Conservation (phyloP, 2,329 filamentous ascomycete species). For the Zymoseptoria crescenta region DNA sequence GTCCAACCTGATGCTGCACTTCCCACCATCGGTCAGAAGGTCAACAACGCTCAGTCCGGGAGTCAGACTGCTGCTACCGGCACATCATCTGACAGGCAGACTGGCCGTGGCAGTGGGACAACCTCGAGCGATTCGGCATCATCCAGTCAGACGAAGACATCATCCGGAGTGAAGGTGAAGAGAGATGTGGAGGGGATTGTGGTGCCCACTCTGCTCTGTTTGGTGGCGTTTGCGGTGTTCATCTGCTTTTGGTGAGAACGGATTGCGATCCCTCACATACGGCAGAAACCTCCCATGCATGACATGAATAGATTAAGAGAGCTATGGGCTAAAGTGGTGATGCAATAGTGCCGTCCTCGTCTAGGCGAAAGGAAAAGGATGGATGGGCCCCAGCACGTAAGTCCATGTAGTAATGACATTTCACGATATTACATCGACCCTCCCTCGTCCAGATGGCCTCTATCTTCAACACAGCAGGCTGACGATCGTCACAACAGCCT, state of each 20-base stretch:
- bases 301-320: background rate
- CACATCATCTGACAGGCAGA: background rate
- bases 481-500: background rate
- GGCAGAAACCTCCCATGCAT: background rate
- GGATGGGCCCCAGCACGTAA: background rate
- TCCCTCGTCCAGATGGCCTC: background rate
- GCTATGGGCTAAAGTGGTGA: background rate
- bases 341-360: background rate
- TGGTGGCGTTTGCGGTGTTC: background rate
- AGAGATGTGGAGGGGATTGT: background rate
- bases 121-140: background rate
- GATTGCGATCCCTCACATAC: background rate
- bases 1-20: conserved; percentile 62
- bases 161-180: background rate
- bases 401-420: background rate
- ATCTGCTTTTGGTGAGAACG: conserved; percentile 4
- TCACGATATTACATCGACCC: background rate
- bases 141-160: background rate
- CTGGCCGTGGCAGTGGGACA: background rate
- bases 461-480: background rate
- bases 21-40: conserved; percentile 53
- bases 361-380: background rate
- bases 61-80: conserved; percentile 4
- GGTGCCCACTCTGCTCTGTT: background rate
- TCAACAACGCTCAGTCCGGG: conserved; percentile 5